Percentiles rank a stretch among this genome's conserved stretches.
Evolutionary conservation across 1,139 yeast species (phyloP).

Genomic region (Protomyces macrosporus): DNA sequence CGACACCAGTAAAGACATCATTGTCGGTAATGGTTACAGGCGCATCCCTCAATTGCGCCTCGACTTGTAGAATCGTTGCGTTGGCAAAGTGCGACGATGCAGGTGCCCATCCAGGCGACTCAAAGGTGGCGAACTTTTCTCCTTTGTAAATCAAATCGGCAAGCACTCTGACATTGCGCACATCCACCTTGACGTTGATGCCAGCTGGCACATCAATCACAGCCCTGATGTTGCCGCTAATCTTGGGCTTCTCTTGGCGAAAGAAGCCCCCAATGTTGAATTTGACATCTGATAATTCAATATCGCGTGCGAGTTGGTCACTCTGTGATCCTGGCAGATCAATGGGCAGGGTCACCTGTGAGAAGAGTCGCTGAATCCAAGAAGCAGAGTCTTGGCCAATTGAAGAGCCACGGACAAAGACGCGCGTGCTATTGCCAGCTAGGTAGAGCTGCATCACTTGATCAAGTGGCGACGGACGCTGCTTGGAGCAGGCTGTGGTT

Average conservation of each 20-base stretch:
- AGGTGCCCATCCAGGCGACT: conserved; percentile 23
- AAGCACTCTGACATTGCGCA: conserved; percentile 9
- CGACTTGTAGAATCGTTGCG: not conserved
- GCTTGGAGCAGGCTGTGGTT: not conserved
- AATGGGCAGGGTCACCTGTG: conserved; percentile 3
- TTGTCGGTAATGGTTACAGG: conserved; percentile 22
- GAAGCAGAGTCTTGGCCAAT: not conserved
- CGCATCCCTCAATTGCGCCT: conserved; percentile 10
- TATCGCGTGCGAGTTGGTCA: conserved; percentile 17
- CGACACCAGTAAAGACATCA: conserved; percentile 15
- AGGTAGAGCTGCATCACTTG: conserved; percentile 11
- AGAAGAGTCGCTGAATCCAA: conserved; percentile 3
- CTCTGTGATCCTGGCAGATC: conserved; percentile 10
- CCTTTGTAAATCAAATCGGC: conserved; percentile 13
- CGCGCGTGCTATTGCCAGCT: conserved; percentile 10
- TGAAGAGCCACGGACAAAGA: conserved; percentile 4
- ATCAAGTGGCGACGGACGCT: conserved; percentile 6
- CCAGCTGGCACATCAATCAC: conserved; percentile 12
- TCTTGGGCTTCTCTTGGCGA: conserved; percentile 18
- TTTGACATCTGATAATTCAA: conserved; percentile 20
- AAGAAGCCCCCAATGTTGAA: conserved; percentile 11
- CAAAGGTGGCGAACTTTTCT: conserved; percentile 9
- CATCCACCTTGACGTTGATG: conserved; percentile 11
- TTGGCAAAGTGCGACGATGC: conserved; percentile 5
- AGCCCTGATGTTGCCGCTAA: conserved; percentile 18